A percentile compares a stretch with the other conserved stretches of the same genome.
phyloP scores from a whole-genome alignment of 495 filamentous ascomycete genomes.

The Baudoinia panamericana region DNA sequence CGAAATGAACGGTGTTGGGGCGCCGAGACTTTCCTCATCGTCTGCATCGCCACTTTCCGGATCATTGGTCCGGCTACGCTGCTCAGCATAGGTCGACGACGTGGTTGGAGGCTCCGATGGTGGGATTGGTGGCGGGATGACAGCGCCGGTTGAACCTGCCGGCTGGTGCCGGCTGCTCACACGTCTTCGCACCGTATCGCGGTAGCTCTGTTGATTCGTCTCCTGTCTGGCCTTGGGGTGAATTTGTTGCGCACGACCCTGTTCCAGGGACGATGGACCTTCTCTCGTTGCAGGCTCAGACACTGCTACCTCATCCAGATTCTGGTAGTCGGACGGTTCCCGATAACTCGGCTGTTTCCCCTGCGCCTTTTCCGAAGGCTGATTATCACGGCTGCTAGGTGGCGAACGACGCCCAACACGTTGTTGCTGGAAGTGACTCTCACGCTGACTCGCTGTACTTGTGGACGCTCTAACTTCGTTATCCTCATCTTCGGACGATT shows the following conservation, averaged over 20 bases:
- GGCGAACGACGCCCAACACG: constrained; percentile 5
- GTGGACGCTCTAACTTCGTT: background rate
- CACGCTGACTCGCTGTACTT: constrained; percentile 1
- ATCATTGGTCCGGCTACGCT: background rate
- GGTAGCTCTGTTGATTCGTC: background rate
- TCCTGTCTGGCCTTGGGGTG: background rate
- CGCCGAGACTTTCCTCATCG: constrained; percentile 5
- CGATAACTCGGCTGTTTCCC: constrained; percentile 14
- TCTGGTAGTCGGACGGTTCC: constrained; percentile 10
- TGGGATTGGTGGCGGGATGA: background rate
- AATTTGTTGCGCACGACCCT: background rate
- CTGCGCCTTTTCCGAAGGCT: background rate
- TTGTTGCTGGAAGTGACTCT: constrained; percentile 14
- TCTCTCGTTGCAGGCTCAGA: background rate
- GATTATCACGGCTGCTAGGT: constrained; percentile 2
- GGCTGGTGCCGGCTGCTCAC: background rate
- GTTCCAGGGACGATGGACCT: constrained; percentile 2
- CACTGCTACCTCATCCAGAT: constrained; percentile 19
- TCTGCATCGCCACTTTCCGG: constrained; percentile 5
- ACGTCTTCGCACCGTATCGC: too few relatives aligned
- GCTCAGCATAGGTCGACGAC: background rate
- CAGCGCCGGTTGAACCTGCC: background rate
- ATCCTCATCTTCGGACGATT: background rate
- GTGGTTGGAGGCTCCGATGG: background rate
- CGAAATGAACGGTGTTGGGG: constrained; percentile 2